A percentile compares a stretch with the other conserved stretches of the same genome.
Conservation (phyloP, 2,329 filamentous ascomycete genomes). For the Aschersonia sp. region DNA sequence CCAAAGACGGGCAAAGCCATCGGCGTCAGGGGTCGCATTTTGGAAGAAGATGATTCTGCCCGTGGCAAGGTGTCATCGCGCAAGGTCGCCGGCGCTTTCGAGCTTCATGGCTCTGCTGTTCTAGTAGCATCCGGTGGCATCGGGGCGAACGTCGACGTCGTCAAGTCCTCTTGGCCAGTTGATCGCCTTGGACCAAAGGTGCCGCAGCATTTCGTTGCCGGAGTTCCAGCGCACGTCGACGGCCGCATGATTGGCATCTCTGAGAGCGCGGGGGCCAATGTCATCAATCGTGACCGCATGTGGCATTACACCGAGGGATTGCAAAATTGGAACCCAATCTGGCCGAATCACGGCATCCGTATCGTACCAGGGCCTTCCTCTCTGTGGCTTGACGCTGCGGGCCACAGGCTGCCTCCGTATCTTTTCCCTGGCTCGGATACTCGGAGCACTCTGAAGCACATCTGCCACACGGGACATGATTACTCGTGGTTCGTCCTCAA, state of each 20-base stretch:
- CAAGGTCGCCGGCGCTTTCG: conserved; percentile 33
- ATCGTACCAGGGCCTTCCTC: conserved; percentile 46
- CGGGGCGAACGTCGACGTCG: conserved; percentile 44
- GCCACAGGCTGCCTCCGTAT: conserved; percentile 40
- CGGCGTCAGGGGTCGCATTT: conserved; percentile 37
- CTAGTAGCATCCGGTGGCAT: conserved; percentile 44
- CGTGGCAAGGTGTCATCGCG: conserved; percentile 38
- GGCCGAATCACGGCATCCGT: conserved; percentile 45
- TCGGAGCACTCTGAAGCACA: conserved; percentile 40
- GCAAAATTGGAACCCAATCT: conserved; percentile 47
- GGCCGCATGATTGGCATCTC: conserved; percentile 46
- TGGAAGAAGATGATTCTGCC: conserved; percentile 32
- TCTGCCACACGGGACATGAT: conserved; percentile 45
- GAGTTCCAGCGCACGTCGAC: conserved; percentile 50
- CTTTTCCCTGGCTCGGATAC: conserved; percentile 45
- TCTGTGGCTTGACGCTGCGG: conserved; percentile 46
- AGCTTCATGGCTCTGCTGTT: conserved; percentile 36
- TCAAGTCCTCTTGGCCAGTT: conserved; percentile 42
- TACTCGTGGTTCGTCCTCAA: conserved; percentile 50
- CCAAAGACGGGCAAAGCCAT: conserved; percentile 31
- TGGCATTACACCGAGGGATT: conserved; percentile 54
- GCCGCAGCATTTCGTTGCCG: conserved; percentile 41
- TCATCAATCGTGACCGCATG: conserved; percentile 49
- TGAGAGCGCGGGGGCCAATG: conserved; percentile 33
- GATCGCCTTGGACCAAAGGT: conserved; percentile 41